These are phyloP conservation scores for Ophiostoma australiae DNA, from an alignment of 2,329 filamentous ascomycete genomes.

Conservation along the genomic window DNA sequence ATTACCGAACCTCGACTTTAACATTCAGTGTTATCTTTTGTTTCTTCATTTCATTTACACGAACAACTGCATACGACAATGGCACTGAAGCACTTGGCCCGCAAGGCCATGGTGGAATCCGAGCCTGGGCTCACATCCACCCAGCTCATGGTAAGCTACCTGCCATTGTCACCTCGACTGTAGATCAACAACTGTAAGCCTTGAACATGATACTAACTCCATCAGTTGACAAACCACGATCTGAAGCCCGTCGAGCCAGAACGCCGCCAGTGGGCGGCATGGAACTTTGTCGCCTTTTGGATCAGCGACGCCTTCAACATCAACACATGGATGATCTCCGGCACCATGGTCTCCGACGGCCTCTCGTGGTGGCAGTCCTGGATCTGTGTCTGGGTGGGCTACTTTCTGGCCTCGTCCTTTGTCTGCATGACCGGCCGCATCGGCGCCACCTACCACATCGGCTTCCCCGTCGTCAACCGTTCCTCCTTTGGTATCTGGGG, in stretches of 20 bases:
- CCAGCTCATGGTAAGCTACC: conserved; percentile 63
- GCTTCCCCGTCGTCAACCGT: conserved; percentile 25
- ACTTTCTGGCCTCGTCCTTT: conserved; percentile 70
- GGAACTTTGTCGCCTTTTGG: conserved; percentile 89
- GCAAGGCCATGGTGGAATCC: conserved; percentile 65
- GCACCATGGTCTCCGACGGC: conserved; percentile 70
- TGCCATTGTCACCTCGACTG: not conserved
- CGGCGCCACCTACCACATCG: conserved; percentile 26
- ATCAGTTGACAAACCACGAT: conserved; percentile 74
- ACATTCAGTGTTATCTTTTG: not conserved
- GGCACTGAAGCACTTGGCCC: conserved; percentile 34
- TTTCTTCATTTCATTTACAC: not conserved
- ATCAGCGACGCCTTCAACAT: conserved; percentile 82
- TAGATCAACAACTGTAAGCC: not conserved
- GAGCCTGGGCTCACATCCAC: conserved; percentile 72
- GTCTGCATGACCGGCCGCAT: conserved; percentile 75
- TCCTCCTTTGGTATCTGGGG: conserved; percentile 25
- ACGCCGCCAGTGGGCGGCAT: conserved; percentile 75
- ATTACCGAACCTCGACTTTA: not conserved
- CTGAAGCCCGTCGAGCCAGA: conserved; percentile 74
- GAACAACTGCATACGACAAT: not conserved
- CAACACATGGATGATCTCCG: conserved; percentile 92
- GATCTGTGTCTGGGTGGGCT: conserved; percentile 85
- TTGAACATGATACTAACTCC: not conserved
- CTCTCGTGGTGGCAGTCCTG: conserved; percentile 90